Evolutionary conservation across 2,329 filamentous ascomycete species (phyloP).

Genomic region (Cercospora citrullina): DNA sequence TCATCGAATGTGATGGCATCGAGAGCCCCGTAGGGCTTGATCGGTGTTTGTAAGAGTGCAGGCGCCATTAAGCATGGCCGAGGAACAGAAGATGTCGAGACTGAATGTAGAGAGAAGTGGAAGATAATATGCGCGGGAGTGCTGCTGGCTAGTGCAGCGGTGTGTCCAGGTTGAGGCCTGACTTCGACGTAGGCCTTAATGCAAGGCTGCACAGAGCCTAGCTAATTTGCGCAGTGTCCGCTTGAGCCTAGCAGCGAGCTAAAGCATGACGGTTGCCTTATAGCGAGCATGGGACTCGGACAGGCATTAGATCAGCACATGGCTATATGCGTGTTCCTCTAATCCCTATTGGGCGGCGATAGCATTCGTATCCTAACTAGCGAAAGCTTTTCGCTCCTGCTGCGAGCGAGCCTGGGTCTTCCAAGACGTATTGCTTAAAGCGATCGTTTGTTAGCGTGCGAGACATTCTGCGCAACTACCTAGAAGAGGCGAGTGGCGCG

Average conservation of each 20-base stretch:
- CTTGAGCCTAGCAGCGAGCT: not conserved
- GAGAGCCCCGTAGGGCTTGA: conserved; percentile 45
- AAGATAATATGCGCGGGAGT: not conserved
- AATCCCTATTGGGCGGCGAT: too few relatives aligned
- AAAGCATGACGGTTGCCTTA: not conserved
- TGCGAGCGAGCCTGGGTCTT: too few relatives aligned
- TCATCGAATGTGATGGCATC: conserved; percentile 49
- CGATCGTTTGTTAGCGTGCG: too few relatives aligned
- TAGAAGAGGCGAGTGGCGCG: too few relatives aligned
- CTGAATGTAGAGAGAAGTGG: not conserved
- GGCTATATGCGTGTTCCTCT: too few relatives aligned
- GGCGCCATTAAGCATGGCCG: not conserved
- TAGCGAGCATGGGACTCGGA: not conserved
- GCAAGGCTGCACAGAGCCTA: not conserved
- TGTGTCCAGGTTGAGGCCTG: not conserved
- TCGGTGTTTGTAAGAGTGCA: conserved; percentile 18
- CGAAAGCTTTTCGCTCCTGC: too few relatives aligned
- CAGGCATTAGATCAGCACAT: too few relatives aligned
- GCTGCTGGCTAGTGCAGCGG: not conserved
- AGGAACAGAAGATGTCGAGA: not conserved
- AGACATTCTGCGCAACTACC: too few relatives aligned
- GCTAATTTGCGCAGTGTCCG: too few relatives aligned
- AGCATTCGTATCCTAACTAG: too few relatives aligned
- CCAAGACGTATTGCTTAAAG: too few relatives aligned
- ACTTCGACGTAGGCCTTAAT: not conserved